Evolutionary conservation across 148 eudicot species (phyloP).

Genomic region (Mesembryanthemum crystallinum): DNA sequence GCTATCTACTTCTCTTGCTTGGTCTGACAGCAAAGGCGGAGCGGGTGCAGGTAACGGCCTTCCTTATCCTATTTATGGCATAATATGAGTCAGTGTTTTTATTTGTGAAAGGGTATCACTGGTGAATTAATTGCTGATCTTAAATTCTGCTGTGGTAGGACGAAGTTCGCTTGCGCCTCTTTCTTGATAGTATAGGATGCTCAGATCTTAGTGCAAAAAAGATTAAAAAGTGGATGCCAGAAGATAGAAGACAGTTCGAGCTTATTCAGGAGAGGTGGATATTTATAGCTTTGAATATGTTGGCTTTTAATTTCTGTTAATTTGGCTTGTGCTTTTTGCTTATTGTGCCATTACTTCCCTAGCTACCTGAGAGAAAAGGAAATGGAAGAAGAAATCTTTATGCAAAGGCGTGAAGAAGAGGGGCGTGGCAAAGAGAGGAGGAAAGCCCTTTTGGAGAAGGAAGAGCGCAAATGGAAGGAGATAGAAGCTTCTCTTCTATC

Average conservation of each 20-base stretch:
- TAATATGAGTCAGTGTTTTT: not conserved
- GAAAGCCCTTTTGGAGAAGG: constrained; percentile 93
- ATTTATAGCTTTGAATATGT: constrained; percentile 12
- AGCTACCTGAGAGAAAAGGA: constrained; percentile 98
- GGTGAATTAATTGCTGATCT: not conserved
- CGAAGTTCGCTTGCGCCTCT: constrained; percentile 94
- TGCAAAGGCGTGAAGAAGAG: constrained; percentile 99
- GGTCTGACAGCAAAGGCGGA: constrained; percentile 98
- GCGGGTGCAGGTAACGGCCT: constrained; percentile 73
- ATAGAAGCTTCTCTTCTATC: constrained; percentile 94
- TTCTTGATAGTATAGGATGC: constrained; percentile 97
- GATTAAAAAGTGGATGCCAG: constrained; percentile 98
- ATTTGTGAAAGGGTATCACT: constrained; percentile 1
- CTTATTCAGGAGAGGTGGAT: constrained; percentile 93
- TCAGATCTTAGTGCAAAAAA: constrained; percentile 97
- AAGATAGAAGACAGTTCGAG: constrained; percentile 96
- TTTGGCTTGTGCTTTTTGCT: constrained; percentile 1
- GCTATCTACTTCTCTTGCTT: constrained; percentile 93
- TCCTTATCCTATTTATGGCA: not conserved
- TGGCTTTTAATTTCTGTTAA: not conserved
- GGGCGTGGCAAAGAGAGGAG: constrained; percentile 99
- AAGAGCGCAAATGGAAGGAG: constrained; percentile 99
- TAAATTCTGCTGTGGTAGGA: constrained; percentile 54
- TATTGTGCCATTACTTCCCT: constrained; percentile 19
- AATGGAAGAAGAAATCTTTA: constrained; percentile 96